Evolutionary conservation across 2,329 filamentous ascomycete species (phyloP).

Genomic region (Talaromyces piceae): DNA sequence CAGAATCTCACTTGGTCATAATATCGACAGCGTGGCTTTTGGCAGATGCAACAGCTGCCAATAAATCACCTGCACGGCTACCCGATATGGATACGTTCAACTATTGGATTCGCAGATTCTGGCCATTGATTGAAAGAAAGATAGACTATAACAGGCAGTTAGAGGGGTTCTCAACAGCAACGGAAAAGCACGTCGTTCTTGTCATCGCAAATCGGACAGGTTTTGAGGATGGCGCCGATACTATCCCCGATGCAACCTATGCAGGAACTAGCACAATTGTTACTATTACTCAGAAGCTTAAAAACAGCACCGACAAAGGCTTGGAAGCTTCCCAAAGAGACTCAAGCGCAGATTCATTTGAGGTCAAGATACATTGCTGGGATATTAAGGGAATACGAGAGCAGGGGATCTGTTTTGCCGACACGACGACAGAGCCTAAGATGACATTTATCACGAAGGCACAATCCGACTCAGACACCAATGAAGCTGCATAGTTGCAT

Average conservation of each 20-base stretch:
- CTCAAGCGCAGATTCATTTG: conserved; percentile 13
- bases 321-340: not conserved
- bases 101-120: conserved; percentile 57
- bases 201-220: conserved; percentile 43
- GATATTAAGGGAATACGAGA: conserved; percentile 38
- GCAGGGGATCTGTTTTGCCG: conserved; percentile 41
- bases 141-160: conserved; percentile 17
- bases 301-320: conserved; percentile 13
- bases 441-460: conserved; percentile 26
- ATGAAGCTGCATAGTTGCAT: not conserved
- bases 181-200: conserved; percentile 32
- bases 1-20: conserved; percentile 46
- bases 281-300: conserved; percentile 26
- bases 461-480: not conserved
- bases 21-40: conserved; percentile 60
- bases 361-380: conserved; percentile 39
- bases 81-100: conserved; percentile 54
- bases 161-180: conserved; percentile 8
- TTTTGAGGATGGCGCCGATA: conserved; percentile 29
- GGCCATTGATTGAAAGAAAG: conserved; percentile 39
- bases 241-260: conserved; percentile 35
- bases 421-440: conserved; percentile 35
- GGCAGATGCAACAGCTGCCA: conserved; percentile 40
- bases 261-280: conserved; percentile 43
- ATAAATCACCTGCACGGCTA: conserved; percentile 34